Evolutionary conservation across 805 yeast species (phyloP).

Genomic region (Saccharomycopsis babjevae): DNA sequence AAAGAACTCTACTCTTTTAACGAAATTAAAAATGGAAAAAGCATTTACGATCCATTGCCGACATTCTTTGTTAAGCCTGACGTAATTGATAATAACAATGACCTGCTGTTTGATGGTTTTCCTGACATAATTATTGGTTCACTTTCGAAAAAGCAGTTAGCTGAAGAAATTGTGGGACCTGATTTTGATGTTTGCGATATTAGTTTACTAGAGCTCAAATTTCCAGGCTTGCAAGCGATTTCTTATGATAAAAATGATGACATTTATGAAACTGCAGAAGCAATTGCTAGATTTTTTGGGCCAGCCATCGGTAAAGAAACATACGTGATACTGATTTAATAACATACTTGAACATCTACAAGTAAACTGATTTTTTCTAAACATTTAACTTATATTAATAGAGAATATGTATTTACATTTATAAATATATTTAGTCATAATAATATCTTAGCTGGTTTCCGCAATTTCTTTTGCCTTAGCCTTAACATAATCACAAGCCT

Average conservation of each 20-base stretch:
- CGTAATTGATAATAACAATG: not conserved
- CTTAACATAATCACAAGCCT: conserved; percentile 73
- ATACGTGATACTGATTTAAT: not conserved
- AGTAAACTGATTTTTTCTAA: too few relatives aligned
- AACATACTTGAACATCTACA: not conserved
- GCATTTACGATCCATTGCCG: conserved; percentile 7
- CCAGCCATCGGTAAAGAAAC: not conserved
- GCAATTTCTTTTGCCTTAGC: conserved; percentile 53
- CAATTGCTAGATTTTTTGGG: not conserved
- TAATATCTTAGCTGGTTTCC: not conserved
- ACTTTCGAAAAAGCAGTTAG: not conserved
- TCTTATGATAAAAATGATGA: not conserved
- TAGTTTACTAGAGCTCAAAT: not conserved
- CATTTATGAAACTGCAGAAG: not conserved
- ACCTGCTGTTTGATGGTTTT: not conserved
- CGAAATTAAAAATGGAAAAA: not conserved
- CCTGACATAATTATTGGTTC: conserved; percentile 8
- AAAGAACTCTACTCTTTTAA: conserved; percentile 31
- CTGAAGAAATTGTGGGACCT: not conserved
- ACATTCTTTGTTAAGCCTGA: conserved; percentile 5
- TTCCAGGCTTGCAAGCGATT: not conserved
- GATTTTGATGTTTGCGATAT: not conserved
- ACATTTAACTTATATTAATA: not conserved
- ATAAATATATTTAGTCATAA: too few relatives aligned
- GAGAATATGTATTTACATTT: not conserved